phyloP scores from a whole-genome alignment of 75 land plant genomes.

The Pseudotsuga menziesii region DNA sequence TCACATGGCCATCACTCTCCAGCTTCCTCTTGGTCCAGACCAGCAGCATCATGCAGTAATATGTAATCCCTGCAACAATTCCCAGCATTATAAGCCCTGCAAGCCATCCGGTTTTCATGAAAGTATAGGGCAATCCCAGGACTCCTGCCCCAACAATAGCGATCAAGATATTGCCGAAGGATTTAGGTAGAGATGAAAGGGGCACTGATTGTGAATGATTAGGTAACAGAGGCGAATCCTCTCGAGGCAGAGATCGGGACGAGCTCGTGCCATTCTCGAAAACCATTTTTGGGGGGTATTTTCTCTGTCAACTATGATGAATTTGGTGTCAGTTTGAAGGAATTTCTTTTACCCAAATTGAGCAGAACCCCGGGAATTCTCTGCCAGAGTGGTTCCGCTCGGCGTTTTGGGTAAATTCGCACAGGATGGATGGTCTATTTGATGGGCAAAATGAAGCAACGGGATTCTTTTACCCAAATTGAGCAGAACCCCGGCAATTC shows the following conservation, averaged over 20 bases:
- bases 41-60: conserved; percentile 88
- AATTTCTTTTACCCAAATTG: no score
- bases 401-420: no score
- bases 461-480: no score
- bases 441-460: no score
- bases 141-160: conserved; percentile 95
- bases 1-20: conserved; percentile 24
- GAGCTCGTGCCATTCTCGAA: neutral
- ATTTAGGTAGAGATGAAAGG: conserved; percentile 67
- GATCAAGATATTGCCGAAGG: conserved; percentile 90
- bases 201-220: neutral
- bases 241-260: conserved; percentile 8
- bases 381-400: no score
- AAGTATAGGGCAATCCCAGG: conserved; percentile 92
- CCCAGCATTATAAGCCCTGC: conserved; percentile 41
- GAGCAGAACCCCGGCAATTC: no score
- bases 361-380: no score
- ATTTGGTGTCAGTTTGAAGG: no score
- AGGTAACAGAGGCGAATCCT: conserved; percentile 34
- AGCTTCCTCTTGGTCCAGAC: conserved; percentile 60
- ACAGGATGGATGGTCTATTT: no score
- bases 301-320: no score
- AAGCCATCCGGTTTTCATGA: conserved; percentile 79
- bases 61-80: conserved; percentile 44
- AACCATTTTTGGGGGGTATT: neutral